Evolutionary conservation across 257 asterid genomes (phyloP).

Genomic region (Solanum sitiens): DNA sequence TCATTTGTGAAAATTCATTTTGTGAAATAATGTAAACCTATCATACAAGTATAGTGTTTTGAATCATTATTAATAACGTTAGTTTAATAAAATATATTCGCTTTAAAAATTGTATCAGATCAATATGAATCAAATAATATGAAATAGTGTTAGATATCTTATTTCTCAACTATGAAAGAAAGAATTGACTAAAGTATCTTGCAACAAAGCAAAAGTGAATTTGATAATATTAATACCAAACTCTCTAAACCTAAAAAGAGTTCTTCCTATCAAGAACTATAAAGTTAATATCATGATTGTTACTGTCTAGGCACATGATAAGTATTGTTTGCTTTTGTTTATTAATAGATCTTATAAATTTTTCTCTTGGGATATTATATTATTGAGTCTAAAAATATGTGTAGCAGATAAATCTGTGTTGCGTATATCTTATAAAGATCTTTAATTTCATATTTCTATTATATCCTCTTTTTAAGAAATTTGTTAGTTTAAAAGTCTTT

Average conservation of each 20-base stretch:
- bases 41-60: not conserved
- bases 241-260: not conserved
- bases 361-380: not conserved
- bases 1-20: not conserved
- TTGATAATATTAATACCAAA: not conserved
- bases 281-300: too few relatives aligned
- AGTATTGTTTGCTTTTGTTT: not conserved
- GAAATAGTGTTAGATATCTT: not conserved
- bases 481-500: not conserved
- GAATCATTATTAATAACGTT: too few relatives aligned
- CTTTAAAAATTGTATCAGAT: fast-evolving
- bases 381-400: not conserved
- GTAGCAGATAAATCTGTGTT: not conserved
- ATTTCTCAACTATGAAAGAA: not conserved
- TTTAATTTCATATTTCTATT: not conserved
- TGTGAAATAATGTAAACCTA: not conserved
- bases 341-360: not conserved
- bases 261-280: not conserved
- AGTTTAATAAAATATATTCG: too few relatives aligned
- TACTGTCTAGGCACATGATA: not conserved
- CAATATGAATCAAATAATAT: not conserved
- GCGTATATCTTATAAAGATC: not conserved
- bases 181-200: not conserved
- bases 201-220: not conserved
- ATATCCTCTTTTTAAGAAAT: not conserved